Conservation (phyloP, 116 monocot species). For the Thalassia testudinum region DNA sequence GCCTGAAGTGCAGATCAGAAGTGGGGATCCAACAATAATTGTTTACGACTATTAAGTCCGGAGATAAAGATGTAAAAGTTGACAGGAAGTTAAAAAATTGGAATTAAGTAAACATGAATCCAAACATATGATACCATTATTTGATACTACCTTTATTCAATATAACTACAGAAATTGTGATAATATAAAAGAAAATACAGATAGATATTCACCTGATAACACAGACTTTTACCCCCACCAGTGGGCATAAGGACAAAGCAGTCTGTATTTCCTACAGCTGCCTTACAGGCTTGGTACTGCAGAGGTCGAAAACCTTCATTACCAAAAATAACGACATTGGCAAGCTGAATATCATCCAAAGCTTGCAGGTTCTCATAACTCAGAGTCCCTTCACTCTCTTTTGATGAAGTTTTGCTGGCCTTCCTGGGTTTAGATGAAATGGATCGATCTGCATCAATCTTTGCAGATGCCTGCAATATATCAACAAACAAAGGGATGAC, state of each 20-base stretch:
- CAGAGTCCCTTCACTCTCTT: constrained; percentile 17
- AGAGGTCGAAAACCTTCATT: constrained; percentile 60
- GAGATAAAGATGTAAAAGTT: too few relatives aligned
- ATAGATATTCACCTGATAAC: constrained; percentile 71
- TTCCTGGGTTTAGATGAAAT: constrained; percentile 8
- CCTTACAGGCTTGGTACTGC: constrained; percentile 74
- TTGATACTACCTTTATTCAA: too few relatives aligned
- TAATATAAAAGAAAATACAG: background rate
- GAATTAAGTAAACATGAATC: too few relatives aligned
- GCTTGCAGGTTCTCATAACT: constrained; percentile 41
- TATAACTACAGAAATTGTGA: too few relatives aligned
- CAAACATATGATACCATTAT: too few relatives aligned
- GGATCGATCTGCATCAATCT: constrained; percentile 2
- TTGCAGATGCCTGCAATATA: constrained; percentile 10
- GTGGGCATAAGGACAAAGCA: constrained; percentile 98
- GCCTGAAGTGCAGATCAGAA: too few relatives aligned
- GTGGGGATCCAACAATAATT: too few relatives aligned
- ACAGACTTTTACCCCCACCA: constrained; percentile 95
- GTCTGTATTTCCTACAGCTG: constrained; percentile 63
- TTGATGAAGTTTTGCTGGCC: constrained; percentile 4
- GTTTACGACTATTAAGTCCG: too few relatives aligned
- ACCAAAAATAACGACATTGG: constrained; percentile 85
- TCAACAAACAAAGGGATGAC: background rate
- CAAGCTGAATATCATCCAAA: constrained; percentile 62
- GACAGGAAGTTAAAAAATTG: too few relatives aligned